phyloP scores from a whole-genome alignment of 371 early-diverging fungal species.

The Phascolomyces articulosus region DNA sequence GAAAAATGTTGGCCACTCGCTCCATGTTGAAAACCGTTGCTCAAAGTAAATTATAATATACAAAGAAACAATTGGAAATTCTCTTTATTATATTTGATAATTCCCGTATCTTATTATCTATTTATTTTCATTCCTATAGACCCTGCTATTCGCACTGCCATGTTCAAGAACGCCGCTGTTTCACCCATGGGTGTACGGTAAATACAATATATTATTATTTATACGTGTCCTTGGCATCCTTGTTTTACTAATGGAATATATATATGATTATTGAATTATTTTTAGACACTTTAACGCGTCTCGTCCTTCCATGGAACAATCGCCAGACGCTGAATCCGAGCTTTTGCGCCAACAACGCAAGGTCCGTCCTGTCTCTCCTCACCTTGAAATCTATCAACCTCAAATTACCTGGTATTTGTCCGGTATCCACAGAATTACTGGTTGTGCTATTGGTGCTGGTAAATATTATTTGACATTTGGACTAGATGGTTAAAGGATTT shows the following conservation, averaged over 20 bases:
- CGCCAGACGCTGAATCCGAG: slow-evolving; percentile 55
- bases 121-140: slow-evolving; percentile 18
- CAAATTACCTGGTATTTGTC: slow-evolving; percentile 89
- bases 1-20: slow-evolving; percentile 47
- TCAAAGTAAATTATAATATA: slow-evolving; percentile 35
- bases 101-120: background rate
- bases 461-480: slow-evolving; percentile 25
- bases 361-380: slow-evolving; percentile 85
- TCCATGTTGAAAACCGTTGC: slow-evolving; percentile 46
- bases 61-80: background rate
- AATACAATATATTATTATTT: background rate
- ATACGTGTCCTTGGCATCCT: too few relatives aligned
- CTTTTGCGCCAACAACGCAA: slow-evolving; percentile 64
- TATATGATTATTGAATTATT: background rate
- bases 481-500: background rate
- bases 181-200: slow-evolving; percentile 46
- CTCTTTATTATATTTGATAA: too few relatives aligned
- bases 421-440: slow-evolving; percentile 79
- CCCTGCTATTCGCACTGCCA: slow-evolving; percentile 31
- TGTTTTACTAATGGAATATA: background rate
- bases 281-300: slow-evolving; percentile 48
- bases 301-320: slow-evolving; percentile 32
- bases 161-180: slow-evolving; percentile 43
- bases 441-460: slow-evolving; percentile 77
- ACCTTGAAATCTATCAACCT: slow-evolving; percentile 87